Conservation (phyloP, 2,329 filamentous ascomycete genomes). For the Fusarium mexicanum region DNA sequence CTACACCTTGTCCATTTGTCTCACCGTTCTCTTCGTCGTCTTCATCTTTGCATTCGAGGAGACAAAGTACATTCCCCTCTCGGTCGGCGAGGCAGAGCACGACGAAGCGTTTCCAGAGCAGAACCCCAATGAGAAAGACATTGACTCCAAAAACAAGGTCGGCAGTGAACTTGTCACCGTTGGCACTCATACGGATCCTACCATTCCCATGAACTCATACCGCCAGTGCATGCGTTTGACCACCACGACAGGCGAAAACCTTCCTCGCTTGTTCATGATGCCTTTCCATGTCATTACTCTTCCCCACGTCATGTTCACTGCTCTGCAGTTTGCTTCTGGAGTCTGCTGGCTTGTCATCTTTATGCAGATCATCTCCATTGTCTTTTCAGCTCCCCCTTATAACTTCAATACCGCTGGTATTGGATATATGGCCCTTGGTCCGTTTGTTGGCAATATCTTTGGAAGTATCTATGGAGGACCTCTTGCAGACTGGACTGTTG, state of each 20-base stretch:
- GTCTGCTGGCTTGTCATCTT: conserved; percentile 37
- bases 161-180: background rate
- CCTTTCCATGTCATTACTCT: conserved; percentile 42
- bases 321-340: conserved; percentile 50
- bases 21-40: conserved; percentile 36
- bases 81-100: background rate
- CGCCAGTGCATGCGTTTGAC: conserved; percentile 30
- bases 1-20: conserved; percentile 34
- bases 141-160: background rate
- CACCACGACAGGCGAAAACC: conserved; percentile 31
- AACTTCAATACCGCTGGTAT: conserved; percentile 41
- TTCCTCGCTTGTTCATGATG: conserved; percentile 31
- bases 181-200: background rate
- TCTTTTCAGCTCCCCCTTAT: conserved; percentile 49
- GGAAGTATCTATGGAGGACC: conserved; percentile 53
- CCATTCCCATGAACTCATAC: conserved; percentile 31
- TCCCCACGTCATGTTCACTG: conserved; percentile 53
- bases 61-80: conserved; percentile 43
- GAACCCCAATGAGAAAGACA: background rate
- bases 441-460: conserved; percentile 52
- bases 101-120: background rate
- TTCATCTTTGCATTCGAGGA: conserved; percentile 43
- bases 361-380: conserved; percentile 46
- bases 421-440: conserved; percentile 44
- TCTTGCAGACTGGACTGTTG: conserved; percentile 51